These are phyloP conservation scores for Kodamaea leandrae DNA, from an alignment of 805 yeast genomes.

Conservation along the genomic window DNA sequence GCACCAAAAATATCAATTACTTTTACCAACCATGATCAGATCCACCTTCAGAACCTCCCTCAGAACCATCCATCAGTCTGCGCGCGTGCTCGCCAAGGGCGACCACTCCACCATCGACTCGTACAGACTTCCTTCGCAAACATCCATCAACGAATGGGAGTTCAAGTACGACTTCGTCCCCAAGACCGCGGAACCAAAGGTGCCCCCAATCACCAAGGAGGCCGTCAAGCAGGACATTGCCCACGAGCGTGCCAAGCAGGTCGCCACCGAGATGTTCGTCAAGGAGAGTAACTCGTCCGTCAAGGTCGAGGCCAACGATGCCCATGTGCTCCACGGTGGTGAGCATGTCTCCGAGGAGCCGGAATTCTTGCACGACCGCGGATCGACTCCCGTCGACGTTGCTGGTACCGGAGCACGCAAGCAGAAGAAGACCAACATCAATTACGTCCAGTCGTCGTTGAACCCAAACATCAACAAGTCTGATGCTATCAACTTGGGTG, in stretches of 20 bases:
- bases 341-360: conserved; percentile 38
- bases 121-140: conserved; percentile 48
- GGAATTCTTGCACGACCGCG: conserved; percentile 38
- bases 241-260: conserved; percentile 36
- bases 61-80: neutral
- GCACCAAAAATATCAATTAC: neutral
- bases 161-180: conserved; percentile 47
- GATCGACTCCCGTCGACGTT: conserved; percentile 35
- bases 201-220: conserved; percentile 47
- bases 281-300: conserved; percentile 34
- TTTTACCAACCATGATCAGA: conserved; percentile 2
- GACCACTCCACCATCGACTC: conserved; percentile 59
- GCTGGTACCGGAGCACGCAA: conserved; percentile 10
- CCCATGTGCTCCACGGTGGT: conserved; percentile 43
- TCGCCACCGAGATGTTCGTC: conserved; percentile 36
- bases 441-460: conserved; percentile 40
- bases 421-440: conserved; percentile 35
- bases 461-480: conserved; percentile 41
- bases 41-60: conserved; percentile 3
- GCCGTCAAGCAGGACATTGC: conserved; percentile 50
- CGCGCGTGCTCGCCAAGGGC: conserved; percentile 39
- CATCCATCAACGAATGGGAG: conserved; percentile 50
- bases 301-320: conserved; percentile 45
- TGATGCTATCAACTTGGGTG: conserved; percentile 36
- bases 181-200: conserved; percentile 37